These are phyloP conservation scores for Botrytis cinerea DNA, from an alignment of 2,329 filamentous ascomycete species.

Conservation along the genomic window DNA sequence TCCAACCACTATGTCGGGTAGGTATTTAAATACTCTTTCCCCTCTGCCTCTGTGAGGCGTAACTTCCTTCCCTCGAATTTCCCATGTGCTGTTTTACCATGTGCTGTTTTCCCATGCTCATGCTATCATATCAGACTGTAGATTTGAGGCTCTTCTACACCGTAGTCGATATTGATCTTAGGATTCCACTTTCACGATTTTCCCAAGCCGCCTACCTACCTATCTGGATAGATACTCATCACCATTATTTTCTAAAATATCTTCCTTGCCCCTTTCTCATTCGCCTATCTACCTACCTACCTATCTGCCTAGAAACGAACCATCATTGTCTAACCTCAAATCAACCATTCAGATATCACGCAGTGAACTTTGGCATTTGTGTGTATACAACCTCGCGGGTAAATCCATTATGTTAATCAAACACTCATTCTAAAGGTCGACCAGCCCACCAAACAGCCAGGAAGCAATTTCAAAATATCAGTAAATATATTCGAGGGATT, in stretches of 20 bases:
- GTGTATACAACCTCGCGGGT: neutral
- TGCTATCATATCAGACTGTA: neutral
- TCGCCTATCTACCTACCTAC: neutral
- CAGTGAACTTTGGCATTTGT: neutral
- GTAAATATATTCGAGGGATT: neutral
- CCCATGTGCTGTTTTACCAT: neutral
- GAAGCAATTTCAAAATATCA: neutral
- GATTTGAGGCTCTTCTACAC: neutral
- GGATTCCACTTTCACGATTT: neutral
- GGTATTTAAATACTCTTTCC: neutral
- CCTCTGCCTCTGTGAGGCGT: neutral
- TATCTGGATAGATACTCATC: too few species aligned
- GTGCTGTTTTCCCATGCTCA: neutral
- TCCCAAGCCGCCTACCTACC: too few species aligned
- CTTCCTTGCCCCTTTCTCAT: neutral
- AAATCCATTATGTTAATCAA: conserved; percentile 1
- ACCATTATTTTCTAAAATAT: too few species aligned
- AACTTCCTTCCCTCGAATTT: neutral
- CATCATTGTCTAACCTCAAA: neutral
- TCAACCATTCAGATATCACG: neutral
- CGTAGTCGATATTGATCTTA: neutral
- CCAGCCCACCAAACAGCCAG: neutral
- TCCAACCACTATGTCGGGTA: neutral
- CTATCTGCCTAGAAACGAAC: too few species aligned
- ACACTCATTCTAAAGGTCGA: neutral